Percentiles rank a stretch among this genome's conserved stretches.
Conservation (phyloP, 2,329 filamentous ascomycete genomes). For the Colletotrichum euphorbiae region DNA sequence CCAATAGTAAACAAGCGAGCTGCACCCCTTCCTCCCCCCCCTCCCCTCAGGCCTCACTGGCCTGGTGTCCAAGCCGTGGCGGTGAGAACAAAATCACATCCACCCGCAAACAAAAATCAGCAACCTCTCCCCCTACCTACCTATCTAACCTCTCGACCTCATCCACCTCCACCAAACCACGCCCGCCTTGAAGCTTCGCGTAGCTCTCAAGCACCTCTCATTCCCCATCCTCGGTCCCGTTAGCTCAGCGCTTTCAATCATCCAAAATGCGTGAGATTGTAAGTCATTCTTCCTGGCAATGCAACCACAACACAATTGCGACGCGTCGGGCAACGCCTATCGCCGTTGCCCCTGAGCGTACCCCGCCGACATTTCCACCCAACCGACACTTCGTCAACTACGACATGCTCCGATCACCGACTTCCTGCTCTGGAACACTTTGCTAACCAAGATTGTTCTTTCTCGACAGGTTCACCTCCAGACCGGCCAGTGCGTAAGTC, state of each 20-base stretch:
- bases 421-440: conserved; percentile 20
- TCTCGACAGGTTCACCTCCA: conserved; percentile 92
- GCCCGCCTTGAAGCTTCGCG: conserved; percentile 40
- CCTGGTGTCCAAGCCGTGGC: conserved; percentile 45
- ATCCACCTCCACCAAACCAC: conserved; percentile 43
- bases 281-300: conserved; percentile 52
- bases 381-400: conserved; percentile 2
- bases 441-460: conserved; percentile 66
- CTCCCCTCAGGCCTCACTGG: conserved; percentile 20
- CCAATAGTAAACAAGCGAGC: conserved; percentile 51
- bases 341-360: conserved; percentile 49
- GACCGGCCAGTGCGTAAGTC: conserved; percentile 97
- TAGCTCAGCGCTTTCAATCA: conserved; percentile 43
- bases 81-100: conserved; percentile 50
- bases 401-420: neutral
- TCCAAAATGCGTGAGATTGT: conserved; percentile 77
- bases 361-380: conserved; percentile 39
- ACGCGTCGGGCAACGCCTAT: conserved; percentile 52
- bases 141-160: conserved; percentile 41
- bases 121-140: conserved; percentile 46
- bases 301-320: conserved; percentile 40
- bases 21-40: conserved; percentile 40
- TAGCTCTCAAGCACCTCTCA: conserved; percentile 48
- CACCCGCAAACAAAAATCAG: conserved; percentile 52
- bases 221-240: conserved; percentile 43